Conservation (phyloP, 768 basidiomycete species). For the Hygrocybe coccinea region DNA sequence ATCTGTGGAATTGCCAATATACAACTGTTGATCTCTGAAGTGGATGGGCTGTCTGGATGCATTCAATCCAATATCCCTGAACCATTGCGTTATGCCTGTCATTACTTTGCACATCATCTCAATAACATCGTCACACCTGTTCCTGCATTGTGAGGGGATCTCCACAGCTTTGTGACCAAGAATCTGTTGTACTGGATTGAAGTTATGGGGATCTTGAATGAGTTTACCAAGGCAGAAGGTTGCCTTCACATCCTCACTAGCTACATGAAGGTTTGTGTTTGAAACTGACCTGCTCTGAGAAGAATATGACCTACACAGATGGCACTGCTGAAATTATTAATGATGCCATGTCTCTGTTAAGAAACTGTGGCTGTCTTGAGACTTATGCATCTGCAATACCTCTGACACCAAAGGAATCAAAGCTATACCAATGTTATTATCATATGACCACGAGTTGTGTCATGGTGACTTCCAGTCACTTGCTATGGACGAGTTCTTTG, state of each 20-base stretch:
- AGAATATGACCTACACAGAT: neutral
- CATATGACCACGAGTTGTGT: neutral
- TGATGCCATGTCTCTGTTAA: neutral
- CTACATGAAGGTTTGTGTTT: neutral
- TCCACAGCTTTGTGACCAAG: neutral
- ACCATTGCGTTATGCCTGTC: slow-evolving; percentile 1
- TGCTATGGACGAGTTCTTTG: neutral
- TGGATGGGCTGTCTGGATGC: slow-evolving; percentile 1
- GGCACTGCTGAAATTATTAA: neutral
- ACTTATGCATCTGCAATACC: neutral
- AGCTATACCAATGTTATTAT: neutral
- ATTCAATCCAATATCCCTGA: neutral
- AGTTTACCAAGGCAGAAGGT: neutral
- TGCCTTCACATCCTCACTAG: neutral
- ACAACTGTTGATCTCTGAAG: neutral
- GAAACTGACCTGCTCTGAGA: neutral
- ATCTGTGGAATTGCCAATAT: neutral
- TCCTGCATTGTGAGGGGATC: neutral
- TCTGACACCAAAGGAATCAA: neutral
- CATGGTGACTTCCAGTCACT: neutral
- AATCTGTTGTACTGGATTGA: neutral
- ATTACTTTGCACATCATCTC: neutral
- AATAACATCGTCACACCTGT: neutral
- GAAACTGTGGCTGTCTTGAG: neutral
- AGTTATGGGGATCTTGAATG: neutral